Evolutionary conservation across 2,329 filamentous ascomycete genomes (phyloP).

Genomic region (Catunica adiposa): DNA sequence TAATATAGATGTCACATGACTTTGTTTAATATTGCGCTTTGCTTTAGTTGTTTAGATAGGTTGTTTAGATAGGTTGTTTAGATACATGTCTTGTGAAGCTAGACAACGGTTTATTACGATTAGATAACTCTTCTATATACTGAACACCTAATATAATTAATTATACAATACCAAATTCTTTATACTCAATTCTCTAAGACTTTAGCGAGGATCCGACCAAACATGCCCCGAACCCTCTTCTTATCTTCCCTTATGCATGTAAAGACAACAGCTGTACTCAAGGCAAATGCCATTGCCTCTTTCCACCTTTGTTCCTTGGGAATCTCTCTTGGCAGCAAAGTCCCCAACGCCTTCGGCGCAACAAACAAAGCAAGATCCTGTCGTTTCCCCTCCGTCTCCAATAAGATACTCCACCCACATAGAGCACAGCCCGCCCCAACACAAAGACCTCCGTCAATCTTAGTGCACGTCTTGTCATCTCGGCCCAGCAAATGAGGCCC

Average conservation of each 20-base stretch:
- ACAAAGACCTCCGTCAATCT: slow-evolving; percentile 47
- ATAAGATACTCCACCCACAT: slow-evolving; percentile 68
- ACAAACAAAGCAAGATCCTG: slow-evolving; percentile 71
- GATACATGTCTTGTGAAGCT: not conserved
- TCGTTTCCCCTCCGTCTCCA: slow-evolving; percentile 48
- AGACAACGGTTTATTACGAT: not conserved
- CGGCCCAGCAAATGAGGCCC: slow-evolving; percentile 50
- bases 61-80: not conserved
- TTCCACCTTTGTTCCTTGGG: slow-evolving; percentile 43
- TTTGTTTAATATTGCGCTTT: not conserved
- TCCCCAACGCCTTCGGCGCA: slow-evolving; percentile 59
- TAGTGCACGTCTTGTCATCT: slow-evolving; percentile 28
- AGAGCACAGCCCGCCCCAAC: slow-evolving; percentile 54
- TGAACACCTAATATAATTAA: no score
- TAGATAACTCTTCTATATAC: not conserved
- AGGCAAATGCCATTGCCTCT: slow-evolving; percentile 49
- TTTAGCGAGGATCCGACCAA: slow-evolving; percentile 42
- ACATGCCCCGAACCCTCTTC: slow-evolving; percentile 46
- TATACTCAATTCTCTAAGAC: slow-evolving; percentile 27
- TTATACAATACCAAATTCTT: no score
- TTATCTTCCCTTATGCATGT: slow-evolving; percentile 48
- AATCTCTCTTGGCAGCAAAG: slow-evolving; percentile 44
- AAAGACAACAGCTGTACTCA: slow-evolving; percentile 54
- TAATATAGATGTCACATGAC: not conserved
- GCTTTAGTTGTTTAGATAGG: no score